Conservation (phyloP, 441 rosid genomes). For the Populus hybrid region DNA sequence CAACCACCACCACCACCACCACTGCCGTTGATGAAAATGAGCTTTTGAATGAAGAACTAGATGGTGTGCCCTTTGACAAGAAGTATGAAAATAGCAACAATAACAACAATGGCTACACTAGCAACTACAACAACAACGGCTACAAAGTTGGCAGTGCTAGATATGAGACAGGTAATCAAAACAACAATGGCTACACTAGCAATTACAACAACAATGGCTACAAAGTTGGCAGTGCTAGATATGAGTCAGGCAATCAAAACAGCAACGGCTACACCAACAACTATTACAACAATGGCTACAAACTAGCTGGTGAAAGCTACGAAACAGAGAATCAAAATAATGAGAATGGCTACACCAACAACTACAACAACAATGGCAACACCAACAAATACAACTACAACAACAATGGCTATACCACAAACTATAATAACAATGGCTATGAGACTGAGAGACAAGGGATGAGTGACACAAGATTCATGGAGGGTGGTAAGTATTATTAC, state of each 20-base stretch:
- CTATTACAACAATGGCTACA: no score
- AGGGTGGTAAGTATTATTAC: constrained; percentile 52
- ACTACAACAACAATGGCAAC: background rate
- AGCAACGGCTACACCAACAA: background rate
- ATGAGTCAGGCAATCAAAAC: background rate
- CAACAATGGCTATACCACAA: constrained; percentile 7
- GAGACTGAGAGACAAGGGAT: constrained; percentile 47
- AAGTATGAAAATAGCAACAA: constrained; percentile 26
- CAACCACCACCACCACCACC: constrained; percentile 24
- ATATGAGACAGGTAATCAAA: constrained; percentile 22
- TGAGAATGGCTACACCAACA: background rate
- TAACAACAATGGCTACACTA: constrained; percentile 17
- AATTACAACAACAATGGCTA: constrained; percentile 26
- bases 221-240: background rate
- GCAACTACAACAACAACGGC: constrained; percentile 16
- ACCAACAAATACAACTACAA: background rate
- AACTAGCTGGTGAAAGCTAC: no score
- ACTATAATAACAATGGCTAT: background rate
- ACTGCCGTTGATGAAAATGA: constrained; percentile 23
- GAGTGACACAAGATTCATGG: constrained; percentile 72
- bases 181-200: background rate
- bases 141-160: constrained; percentile 3
- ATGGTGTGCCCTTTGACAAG: constrained; percentile 20
- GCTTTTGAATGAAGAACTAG: constrained; percentile 36
- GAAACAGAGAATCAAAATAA: background rate